These are phyloP conservation scores for Scheffersomyces segobiensis DNA, from an alignment of 1,139 yeast species.

Conservation along the genomic window DNA sequence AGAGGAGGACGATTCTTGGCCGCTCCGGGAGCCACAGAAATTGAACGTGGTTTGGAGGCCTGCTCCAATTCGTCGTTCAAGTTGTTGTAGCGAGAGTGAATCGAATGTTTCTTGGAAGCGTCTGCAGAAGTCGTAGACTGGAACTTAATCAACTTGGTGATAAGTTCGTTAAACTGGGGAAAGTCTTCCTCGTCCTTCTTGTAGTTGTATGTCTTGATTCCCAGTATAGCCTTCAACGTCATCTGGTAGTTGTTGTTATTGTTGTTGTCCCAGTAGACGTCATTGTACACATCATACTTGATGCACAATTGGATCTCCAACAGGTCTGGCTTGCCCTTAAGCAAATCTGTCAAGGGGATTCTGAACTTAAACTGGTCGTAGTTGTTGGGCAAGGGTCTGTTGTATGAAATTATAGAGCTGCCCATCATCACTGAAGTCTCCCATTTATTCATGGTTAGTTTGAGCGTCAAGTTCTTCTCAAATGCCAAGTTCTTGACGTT, in stretches of 20 bases:
- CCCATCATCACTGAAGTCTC: slow-evolving; percentile 29
- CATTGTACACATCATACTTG: slow-evolving; percentile 16
- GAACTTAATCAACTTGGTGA: slow-evolving; percentile 15
- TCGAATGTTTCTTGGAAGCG: slow-evolving; percentile 6
- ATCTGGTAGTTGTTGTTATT: slow-evolving; percentile 28
- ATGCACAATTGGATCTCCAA: slow-evolving; percentile 20
- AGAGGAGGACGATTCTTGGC: slow-evolving; percentile 16
- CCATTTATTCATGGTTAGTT: slow-evolving; percentile 43
- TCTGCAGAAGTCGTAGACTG: slow-evolving; percentile 6
- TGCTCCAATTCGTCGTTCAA: slow-evolving; percentile 6
- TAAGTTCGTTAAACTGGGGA: slow-evolving; percentile 29
- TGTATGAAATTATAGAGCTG: slow-evolving; percentile 18
- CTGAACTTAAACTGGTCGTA: slow-evolving; percentile 42
- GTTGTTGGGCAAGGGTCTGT: slow-evolving; percentile 25
- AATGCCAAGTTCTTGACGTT: slow-evolving; percentile 40
- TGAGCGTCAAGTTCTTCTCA: slow-evolving; percentile 37
- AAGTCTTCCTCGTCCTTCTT: slow-evolving; percentile 10
- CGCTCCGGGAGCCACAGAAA: neutral
- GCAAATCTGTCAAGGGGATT: slow-evolving; percentile 31
- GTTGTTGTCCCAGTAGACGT: slow-evolving; percentile 24
- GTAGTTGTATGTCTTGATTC: slow-evolving; percentile 17
- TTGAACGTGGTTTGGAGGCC: slow-evolving; percentile 1
- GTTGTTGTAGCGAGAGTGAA: slow-evolving; percentile 13
- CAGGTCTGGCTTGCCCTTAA: slow-evolving; percentile 3
- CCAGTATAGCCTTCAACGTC: slow-evolving; percentile 17